Percentiles rank a stretch among this genome's conserved stretches.
phyloP scores from a whole-genome alignment of 2,329 filamentous ascomycete genomes.

The Microcyclospora pomicola region DNA sequence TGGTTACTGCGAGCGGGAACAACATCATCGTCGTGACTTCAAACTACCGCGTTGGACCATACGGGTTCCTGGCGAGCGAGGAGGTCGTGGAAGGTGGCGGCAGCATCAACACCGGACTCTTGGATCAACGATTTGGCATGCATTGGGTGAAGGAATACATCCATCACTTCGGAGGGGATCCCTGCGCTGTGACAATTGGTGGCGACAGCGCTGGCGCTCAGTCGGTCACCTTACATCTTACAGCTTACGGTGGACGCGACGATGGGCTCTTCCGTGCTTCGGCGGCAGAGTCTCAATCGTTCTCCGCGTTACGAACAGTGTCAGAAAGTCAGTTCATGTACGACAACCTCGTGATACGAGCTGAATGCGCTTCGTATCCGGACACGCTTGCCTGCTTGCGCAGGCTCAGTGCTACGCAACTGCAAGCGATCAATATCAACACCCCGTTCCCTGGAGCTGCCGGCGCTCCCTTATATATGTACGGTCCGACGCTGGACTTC shows the following conservation, averaged over 20 bases:
- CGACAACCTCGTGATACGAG: conserved; percentile 36
- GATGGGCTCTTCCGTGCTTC: conserved; percentile 39
- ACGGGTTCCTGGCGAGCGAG: conserved; percentile 53
- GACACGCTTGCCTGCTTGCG: conserved; percentile 37
- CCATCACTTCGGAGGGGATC: conserved; percentile 53
- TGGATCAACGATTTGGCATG: conserved; percentile 55
- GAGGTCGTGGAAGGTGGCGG: conserved; percentile 35
- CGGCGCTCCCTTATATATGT: conserved; percentile 35
- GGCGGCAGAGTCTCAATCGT: conserved; percentile 41
- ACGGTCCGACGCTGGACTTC: conserved; percentile 37
- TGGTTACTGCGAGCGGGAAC: conserved; percentile 45
- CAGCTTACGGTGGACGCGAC: conserved; percentile 33
- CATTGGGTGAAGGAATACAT: conserved; percentile 59
- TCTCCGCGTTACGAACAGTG: conserved; percentile 35
- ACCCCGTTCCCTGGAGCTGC: conserved; percentile 33
- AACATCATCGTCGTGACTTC: conserved; percentile 56
- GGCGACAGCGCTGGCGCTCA: conserved; percentile 56
- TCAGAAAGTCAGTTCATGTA: conserved; percentile 39
- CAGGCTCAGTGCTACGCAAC: conserved; percentile 26
- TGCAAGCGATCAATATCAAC: conserved; percentile 35
- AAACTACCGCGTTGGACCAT: conserved; percentile 65
- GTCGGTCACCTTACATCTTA: conserved; percentile 51
- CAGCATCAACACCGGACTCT: conserved; percentile 53
- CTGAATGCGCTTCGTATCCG: conserved; percentile 27
- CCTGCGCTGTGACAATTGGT: conserved; percentile 51